A percentile compares a stretch with the other conserved stretches of the same genome.
Conservation (phyloP, 106 monocot species). For the Triglochin maritima region DNA sequence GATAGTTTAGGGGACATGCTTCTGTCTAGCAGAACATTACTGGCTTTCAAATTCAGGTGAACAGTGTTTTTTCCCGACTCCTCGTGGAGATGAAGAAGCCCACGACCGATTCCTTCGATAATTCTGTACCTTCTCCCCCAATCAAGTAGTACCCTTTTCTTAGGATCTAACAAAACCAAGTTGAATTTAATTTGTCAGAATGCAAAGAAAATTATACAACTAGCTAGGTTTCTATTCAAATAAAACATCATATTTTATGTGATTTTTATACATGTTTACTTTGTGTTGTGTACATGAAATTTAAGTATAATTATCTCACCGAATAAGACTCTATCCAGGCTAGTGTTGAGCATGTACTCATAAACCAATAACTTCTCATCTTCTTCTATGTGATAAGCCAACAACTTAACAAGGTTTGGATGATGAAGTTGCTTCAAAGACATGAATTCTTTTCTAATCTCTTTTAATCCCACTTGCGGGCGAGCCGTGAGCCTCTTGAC, state of each 20-base stretch:
- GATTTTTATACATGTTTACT: no score
- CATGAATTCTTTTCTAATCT: conserved; percentile 4
- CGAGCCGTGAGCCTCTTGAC: conserved; percentile 8
- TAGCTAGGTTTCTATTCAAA: no score
- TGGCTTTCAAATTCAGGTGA: conserved; percentile 12
- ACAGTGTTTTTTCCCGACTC: conserved; percentile 6
- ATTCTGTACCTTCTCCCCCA: conserved; percentile 40
- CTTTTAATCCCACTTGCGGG: neutral
- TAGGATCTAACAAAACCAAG: conserved; percentile 3
- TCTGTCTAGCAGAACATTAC: conserved; percentile 10
- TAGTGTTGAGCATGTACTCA: conserved; percentile 13
- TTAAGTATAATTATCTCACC: neutral
- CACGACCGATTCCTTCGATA: conserved; percentile 8
- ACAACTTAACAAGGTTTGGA: conserved; percentile 10
- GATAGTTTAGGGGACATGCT: conserved; percentile 10
- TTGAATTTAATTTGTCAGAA: neutral
- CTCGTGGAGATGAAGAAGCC: conserved; percentile 14
- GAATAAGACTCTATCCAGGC: conserved; percentile 11
- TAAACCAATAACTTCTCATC: conserved; percentile 8
- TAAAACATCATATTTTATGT: no score
- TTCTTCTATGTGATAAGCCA: conserved; percentile 4
- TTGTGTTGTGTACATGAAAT: no score
- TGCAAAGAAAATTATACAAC: neutral
- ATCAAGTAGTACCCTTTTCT: conserved; percentile 20
- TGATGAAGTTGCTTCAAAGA: conserved; percentile 5